phyloP scores from a whole-genome alignment of 108 stramenopile species.

The Cylindrotheca closterium region DNA sequence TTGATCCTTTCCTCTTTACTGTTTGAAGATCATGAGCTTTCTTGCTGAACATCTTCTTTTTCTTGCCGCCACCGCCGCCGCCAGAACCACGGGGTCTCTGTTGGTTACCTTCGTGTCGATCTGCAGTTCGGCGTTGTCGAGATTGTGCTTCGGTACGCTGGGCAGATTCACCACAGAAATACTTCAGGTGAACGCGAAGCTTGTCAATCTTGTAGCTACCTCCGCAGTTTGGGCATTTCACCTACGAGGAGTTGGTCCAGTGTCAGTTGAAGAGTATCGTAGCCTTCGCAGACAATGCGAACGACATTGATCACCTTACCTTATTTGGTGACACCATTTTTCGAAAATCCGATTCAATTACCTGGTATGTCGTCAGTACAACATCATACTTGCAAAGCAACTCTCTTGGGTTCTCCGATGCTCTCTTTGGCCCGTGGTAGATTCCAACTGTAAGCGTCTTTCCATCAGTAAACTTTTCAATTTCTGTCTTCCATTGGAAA shows the following conservation, averaged over 20 bases:
- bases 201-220: conserved; percentile 88
- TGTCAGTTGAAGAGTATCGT: background rate
- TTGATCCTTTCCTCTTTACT: conserved; percentile 10
- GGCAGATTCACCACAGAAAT: conserved; percentile 94
- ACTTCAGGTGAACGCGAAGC: conserved; percentile 87
- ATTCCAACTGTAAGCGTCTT: conserved; percentile 78
- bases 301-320: too few species aligned
- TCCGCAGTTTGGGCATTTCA: conserved; percentile 91
- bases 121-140: conserved; percentile 75
- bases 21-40: background rate
- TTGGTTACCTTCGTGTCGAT: conserved; percentile 21
- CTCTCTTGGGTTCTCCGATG: conserved; percentile 55
- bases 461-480: conserved; percentile 87
- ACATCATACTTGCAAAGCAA: conserved; percentile 89
- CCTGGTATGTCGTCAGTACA: conserved; percentile 96
- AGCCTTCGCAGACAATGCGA: too few species aligned
- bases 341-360: conserved; percentile 91
- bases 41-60: conserved; percentile 19
- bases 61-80: conserved; percentile 12
- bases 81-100: conserved; percentile 14
- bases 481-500: conserved; percentile 95
- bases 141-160: conserved; percentile 92
- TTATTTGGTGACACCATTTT: conserved; percentile 93
- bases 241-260: conserved; percentile 1
- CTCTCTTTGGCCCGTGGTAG: conserved; percentile 91